These are phyloP conservation scores for Helminthosporium solani DNA, from an alignment of 2,329 filamentous ascomycete genomes.

Conservation along the genomic window DNA sequence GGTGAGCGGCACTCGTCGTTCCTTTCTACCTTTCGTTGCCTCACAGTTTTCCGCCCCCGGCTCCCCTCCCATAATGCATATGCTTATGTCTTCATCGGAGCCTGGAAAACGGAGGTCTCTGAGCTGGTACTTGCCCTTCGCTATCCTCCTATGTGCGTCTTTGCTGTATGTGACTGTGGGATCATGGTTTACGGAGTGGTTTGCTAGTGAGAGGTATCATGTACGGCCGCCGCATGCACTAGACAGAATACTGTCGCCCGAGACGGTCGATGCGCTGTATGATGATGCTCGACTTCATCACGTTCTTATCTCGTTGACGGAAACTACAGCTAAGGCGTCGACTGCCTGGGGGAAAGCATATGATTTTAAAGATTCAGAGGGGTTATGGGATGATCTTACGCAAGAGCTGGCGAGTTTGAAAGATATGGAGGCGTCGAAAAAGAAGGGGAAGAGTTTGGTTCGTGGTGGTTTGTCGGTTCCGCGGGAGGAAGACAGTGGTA, in stretches of 20 bases:
- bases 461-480: not conserved
- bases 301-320: conserved; percentile 24
- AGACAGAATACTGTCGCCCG: conserved; percentile 17
- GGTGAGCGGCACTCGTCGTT: too few relatives aligned
- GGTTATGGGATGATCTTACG: conserved; percentile 19
- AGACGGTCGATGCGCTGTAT: conserved; percentile 27
- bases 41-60: conserved; percentile 1
- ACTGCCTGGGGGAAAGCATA: conserved; percentile 18
- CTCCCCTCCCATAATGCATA: conserved; percentile 16
- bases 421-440: not conserved
- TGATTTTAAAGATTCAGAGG: conserved; percentile 12
- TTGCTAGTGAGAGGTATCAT: not conserved
- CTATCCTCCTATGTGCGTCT: conserved; percentile 12
- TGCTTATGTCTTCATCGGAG: conserved; percentile 13
- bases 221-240: conserved; percentile 8
- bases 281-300: conserved; percentile 23
- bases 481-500: not conserved
- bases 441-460: conserved; percentile 10
- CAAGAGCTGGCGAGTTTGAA: conserved; percentile 12
- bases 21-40: conserved; percentile 9
- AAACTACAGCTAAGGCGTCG: conserved; percentile 22
- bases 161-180: conserved; percentile 18
- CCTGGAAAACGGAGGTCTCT: conserved; percentile 11
- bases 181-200: conserved; percentile 18
- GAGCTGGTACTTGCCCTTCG: conserved; percentile 28